Evolutionary conservation across 495 filamentous ascomycete species (phyloP).

Genomic region (Pyrenopolyporus hunteri): DNA sequence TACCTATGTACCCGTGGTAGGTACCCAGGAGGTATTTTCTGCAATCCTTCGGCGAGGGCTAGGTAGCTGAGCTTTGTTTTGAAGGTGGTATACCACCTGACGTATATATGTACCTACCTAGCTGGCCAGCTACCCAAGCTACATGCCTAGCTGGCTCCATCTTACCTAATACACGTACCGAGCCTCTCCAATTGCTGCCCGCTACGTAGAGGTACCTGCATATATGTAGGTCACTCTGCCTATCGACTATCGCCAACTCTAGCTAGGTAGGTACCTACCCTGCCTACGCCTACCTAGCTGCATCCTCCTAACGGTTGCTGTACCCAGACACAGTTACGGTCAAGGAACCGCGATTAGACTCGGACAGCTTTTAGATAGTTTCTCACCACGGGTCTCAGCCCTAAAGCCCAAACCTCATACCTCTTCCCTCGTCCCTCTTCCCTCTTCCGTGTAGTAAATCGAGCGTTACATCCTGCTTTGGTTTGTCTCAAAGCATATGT

Average conservation of each 20-base stretch:
- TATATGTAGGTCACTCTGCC: neutral
- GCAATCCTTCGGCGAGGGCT: too few relatives aligned
- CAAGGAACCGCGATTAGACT: neutral
- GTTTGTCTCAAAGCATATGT: neutral
- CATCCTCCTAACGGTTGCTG: too few relatives aligned
- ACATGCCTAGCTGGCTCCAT: neutral
- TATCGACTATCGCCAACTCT: constrained; percentile 6
- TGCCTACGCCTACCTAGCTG: too few relatives aligned
- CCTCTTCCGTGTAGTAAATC: too few relatives aligned
- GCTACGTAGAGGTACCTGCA: constrained; percentile 1
- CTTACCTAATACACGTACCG: constrained; percentile 1
- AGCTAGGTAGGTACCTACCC: neutral
- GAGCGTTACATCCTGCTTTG: neutral
- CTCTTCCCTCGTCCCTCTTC: too few relatives aligned
- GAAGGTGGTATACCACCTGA: constrained; percentile 26
- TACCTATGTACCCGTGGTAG: too few relatives aligned
- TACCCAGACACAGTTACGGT: neutral
- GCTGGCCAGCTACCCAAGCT: too few relatives aligned
- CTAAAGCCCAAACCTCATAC: constrained; percentile 1
- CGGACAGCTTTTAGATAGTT: neutral
- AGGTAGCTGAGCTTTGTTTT: too few relatives aligned
- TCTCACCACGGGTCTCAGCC: neutral
- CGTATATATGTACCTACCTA: constrained; percentile 18
- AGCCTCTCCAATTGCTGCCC: constrained; percentile 6
- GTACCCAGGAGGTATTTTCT: too few relatives aligned